phyloP scores from a whole-genome alignment of 2,329 filamentous ascomycete genomes.

The Claviceps sp. region DNA sequence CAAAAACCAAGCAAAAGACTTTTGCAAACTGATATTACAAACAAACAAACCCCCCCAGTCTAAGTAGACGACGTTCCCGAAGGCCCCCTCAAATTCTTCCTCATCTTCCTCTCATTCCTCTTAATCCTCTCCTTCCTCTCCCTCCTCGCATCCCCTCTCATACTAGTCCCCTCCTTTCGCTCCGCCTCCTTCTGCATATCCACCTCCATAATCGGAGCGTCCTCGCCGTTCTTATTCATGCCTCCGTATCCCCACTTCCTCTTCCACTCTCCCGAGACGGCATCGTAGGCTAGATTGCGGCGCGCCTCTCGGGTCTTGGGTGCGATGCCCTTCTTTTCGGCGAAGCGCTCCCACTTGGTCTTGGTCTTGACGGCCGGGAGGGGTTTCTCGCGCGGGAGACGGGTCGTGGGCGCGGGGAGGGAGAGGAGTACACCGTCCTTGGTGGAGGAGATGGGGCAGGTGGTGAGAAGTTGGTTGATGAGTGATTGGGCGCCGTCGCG shows the following conservation, averaged over 20 bases:
- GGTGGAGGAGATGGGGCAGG: slow-evolving; percentile 64
- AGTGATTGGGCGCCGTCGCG: slow-evolving; percentile 85
- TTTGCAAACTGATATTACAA: background rate
- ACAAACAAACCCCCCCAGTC: background rate
- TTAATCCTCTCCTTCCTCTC: slow-evolving; percentile 56
- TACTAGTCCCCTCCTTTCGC: slow-evolving; percentile 47
- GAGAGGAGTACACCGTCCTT: slow-evolving; percentile 60
- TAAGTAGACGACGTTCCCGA: slow-evolving; percentile 6
- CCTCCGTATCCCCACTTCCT: slow-evolving; percentile 93
- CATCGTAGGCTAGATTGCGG: slow-evolving; percentile 67
- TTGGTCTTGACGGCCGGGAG: slow-evolving; percentile 67
- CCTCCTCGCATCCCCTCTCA: slow-evolving; percentile 48
- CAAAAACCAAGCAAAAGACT: background rate
- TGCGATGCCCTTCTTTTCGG: slow-evolving; percentile 92
- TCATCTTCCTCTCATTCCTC: slow-evolving; percentile 56
- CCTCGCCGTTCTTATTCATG: slow-evolving; percentile 70
- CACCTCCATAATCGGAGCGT: slow-evolving; percentile 86
- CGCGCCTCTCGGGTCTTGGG: slow-evolving; percentile 69
- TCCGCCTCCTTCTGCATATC: slow-evolving; percentile 59
- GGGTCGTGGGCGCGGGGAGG: slow-evolving; percentile 56
- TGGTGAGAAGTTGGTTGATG: slow-evolving; percentile 86
- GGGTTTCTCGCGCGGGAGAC: slow-evolving; percentile 82
- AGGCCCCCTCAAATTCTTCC: slow-evolving; percentile 47
- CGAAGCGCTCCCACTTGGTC: slow-evolving; percentile 94
- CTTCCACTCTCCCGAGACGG: slow-evolving; percentile 75